Base-by-base conservation (phyloP, 768 basidiomycete genomes). In the Thelephora ganbajun region DNA sequence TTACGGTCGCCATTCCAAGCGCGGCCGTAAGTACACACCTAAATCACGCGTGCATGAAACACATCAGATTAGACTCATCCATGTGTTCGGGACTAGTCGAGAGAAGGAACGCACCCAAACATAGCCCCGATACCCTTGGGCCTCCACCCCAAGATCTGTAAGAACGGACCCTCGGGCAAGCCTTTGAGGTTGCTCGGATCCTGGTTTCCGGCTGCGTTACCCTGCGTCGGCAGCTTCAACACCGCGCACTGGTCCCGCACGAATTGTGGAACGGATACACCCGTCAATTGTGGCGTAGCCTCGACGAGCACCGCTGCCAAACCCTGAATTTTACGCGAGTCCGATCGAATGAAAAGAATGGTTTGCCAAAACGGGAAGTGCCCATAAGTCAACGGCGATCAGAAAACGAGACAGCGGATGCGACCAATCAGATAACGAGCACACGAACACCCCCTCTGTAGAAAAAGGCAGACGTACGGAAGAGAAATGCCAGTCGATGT, bases 141-240 rank as follows among this genome's bases (percentile, higher is more conserved):
- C 53, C 69, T 73, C 84, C 84, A 89, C 1, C 86, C 85, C 39
- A 79, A 58, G 35, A 69, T 68, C 60, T 90, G 84, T 13, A 68
- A 77, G 71, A 64, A 91, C 5, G 91, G 90, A 2, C 85, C 86
- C 19, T 73, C 54, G 11, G 65, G 66, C 20, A 84, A 62, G 11
- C 89, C 82, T 33, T 61, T 52, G 53, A 93, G 70, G 57, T 96
- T 83, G 7, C 77, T 78, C 12, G 77, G 63, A 18, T 77, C 79
- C 2, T 72, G 72, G 53, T 76, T 71, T 0, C 94, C 94, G 11
- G 87, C 94, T 0, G 89, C 91, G 62, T 99, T 99, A 11, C 94
- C 94, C 1, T 73, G 74, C 3, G 64, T 65, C 0, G 79, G 76
- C 36, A 72, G 59, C 9, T 74, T 72, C 35, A 74, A 77, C 20